A percentile compares a stretch with the other conserved stretches of the same genome.
Evolutionary conservation across 192 early-diverging fungal species (phyloP).

Genomic region (Podila clonocystis): DNA sequence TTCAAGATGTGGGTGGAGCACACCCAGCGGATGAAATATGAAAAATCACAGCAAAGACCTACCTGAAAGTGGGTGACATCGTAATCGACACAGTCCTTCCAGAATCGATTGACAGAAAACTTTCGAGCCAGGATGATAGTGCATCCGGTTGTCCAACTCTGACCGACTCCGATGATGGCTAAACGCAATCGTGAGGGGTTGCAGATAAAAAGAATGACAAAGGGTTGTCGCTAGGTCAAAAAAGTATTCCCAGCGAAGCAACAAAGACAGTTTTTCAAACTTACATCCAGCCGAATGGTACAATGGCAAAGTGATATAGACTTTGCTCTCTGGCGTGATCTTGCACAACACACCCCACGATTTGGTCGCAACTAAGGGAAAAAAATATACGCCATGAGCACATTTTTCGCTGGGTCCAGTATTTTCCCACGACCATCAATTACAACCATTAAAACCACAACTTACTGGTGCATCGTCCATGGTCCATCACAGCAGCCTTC

Average conservation of each 20-base stretch:
- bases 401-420: background rate
- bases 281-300: slow-evolving; percentile 71
- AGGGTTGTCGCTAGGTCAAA: no score
- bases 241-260: no score
- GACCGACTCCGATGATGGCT: slow-evolving; percentile 39
- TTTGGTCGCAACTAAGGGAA: slow-evolving; percentile 29
- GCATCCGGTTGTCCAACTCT: slow-evolving; percentile 43
- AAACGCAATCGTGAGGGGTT: no score
- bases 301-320: slow-evolving; percentile 69
- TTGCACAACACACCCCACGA: slow-evolving; percentile 24
- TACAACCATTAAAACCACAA: background rate
- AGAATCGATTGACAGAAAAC: slow-evolving; percentile 63
- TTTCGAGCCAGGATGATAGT: slow-evolving; percentile 63
- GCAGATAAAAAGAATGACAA: no score
- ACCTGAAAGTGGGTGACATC: slow-evolving; percentile 58
- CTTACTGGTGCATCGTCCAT: slow-evolving; percentile 53
- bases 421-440: background rate
- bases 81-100: slow-evolving; percentile 59
- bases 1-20: no score
- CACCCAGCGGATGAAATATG: no score
- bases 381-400: no score
- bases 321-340: slow-evolving; percentile 49
- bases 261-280: background rate
- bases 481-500: slow-evolving; percentile 65
- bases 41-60: no score